Base-by-base conservation (phyloP, 1,139 yeast genomes). In the Lodderomyces beijingensis region DNA sequence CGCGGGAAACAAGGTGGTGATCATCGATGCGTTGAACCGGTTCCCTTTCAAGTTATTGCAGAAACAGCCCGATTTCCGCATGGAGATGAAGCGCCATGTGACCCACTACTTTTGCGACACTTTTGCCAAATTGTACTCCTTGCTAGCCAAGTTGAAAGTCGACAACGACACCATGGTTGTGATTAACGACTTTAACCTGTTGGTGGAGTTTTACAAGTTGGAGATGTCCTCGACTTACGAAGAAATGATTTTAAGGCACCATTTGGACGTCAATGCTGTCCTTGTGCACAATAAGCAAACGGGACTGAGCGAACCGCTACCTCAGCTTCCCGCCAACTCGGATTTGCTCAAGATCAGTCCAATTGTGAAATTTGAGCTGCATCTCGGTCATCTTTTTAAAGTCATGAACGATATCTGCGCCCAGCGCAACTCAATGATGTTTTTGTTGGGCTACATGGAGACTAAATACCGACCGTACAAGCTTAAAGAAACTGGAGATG, bases 211-310 rank as follows among this genome's bases (percentile, higher is more conserved):
- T 17, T 67, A 67, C 42, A 53, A 54, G 31, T 44, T 59, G 16
- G 67, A 67, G 36, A 37, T 65, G 10, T 50, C 62, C 1, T 50
- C 62, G 1, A 39, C 54, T 3, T 58, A 65, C 37, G 70, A 66
- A 42, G 66, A 63, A 32, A 36, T 51, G 3, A 42, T 67, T 7
- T 46, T 65, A n/a, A 56, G 57, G 35, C 53, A 51, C 36, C 69
- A 63, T 35, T 46, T 62, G 10, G 55, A 47, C 15, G 47, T 55
- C 25, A 55, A 64, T 34, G 30, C 46, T 5, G 43, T 41, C 1
- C 39, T 57, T 11, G 30, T 61, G 2, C 38, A 40, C 4, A 54
- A 54, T 31, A 31, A 28, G 9, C 5, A 8, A 6, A 23, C 16
- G 5, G 19, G 17, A 5, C 31, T 46, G 3, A 36, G 37, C 3